These are phyloP conservation scores for Smallanthus sonchifolius DNA, from an alignment of 129 eudicot species.

Conservation along the genomic window DNA sequence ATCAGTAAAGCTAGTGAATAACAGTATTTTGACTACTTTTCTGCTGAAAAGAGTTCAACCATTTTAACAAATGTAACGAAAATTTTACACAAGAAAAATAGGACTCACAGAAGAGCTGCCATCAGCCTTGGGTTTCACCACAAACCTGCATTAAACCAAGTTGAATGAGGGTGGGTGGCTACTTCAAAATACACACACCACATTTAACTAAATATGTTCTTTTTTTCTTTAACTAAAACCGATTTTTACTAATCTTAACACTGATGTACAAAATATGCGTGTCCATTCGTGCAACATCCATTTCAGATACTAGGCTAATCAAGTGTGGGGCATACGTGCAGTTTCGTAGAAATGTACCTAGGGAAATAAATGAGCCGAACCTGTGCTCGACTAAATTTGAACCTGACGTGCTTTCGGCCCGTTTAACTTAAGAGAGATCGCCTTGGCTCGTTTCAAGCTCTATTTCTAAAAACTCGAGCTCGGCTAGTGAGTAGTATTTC, in stretches of 20 bases:
- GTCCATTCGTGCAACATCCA: slow-evolving; percentile 1
- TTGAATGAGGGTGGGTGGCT: not conserved
- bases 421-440: too few relatives aligned
- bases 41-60: slow-evolving; percentile 38
- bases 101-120: slow-evolving; percentile 38
- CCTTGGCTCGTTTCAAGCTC: too few relatives aligned
- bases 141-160: slow-evolving; percentile 26
- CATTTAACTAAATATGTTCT: not conserved
- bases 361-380: too few relatives aligned
- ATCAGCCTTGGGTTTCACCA: slow-evolving; percentile 30
- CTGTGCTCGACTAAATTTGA: too few relatives aligned
- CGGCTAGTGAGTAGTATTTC: too few relatives aligned
- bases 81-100: slow-evolving; percentile 35
- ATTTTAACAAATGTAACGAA: slow-evolving; percentile 35
- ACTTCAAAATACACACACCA: not conserved
- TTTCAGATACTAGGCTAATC: slow-evolving; percentile 1
- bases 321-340: not conserved
- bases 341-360: not conserved
- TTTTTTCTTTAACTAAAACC: not conserved
- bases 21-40: slow-evolving; percentile 21
- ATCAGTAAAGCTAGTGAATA: slow-evolving; percentile 27
- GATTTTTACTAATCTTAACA: too few relatives aligned
- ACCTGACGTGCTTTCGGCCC: too few relatives aligned
- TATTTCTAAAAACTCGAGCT: too few relatives aligned
- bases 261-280: not conserved